phyloP scores from a whole-genome alignment of 2,329 filamentous ascomycete genomes.

The Tolypocladium nubicola region DNA sequence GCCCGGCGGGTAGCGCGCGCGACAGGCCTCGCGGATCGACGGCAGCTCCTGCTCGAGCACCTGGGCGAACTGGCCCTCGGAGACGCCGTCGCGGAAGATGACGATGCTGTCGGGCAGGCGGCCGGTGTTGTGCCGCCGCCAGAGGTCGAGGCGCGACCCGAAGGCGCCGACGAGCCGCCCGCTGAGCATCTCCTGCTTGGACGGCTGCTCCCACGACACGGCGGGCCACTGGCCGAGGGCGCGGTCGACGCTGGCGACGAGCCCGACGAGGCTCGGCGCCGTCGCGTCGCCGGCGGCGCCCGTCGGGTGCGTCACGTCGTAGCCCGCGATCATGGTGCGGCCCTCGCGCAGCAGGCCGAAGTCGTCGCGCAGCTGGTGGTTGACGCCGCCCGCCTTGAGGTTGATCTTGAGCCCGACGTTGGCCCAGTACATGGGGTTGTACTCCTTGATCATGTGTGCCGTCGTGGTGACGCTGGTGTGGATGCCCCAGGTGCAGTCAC shows the following conservation, averaged over 20 bases:
- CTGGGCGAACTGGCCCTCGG: slow-evolving; percentile 67
- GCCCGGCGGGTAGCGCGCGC: slow-evolving; percentile 41
- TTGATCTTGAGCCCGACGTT: slow-evolving; percentile 75
- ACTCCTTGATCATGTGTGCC: slow-evolving; percentile 22
- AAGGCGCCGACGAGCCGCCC: slow-evolving; percentile 50
- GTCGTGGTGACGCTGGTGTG: slow-evolving; percentile 54
- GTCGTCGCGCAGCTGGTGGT: slow-evolving; percentile 52
- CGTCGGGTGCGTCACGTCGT: slow-evolving; percentile 85
- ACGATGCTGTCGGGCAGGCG: slow-evolving; percentile 62
- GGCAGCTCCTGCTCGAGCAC: slow-evolving; percentile 62
- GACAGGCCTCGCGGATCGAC: slow-evolving; percentile 53
- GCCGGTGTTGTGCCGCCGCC: slow-evolving; percentile 45
- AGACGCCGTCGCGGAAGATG: slow-evolving; percentile 83
- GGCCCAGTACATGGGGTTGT: slow-evolving; percentile 42
- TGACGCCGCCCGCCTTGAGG: slow-evolving; percentile 63
- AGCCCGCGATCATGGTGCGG: slow-evolving; percentile 77
- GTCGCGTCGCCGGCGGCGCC: slow-evolving; percentile 1
- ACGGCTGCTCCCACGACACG: slow-evolving; percentile 54
- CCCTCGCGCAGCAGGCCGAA: slow-evolving; percentile 50
- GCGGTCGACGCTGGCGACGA: slow-evolving; percentile 66
- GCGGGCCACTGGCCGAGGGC: slow-evolving; percentile 70
- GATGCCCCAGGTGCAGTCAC: slow-evolving; percentile 57
- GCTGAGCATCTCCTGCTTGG: slow-evolving; percentile 61
- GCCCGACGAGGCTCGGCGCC: slow-evolving; percentile 65
- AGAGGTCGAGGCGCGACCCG: slow-evolving; percentile 52